Base-by-base conservation (phyloP, 352 stramenopile species). In the Chloridella minuta region DNA sequence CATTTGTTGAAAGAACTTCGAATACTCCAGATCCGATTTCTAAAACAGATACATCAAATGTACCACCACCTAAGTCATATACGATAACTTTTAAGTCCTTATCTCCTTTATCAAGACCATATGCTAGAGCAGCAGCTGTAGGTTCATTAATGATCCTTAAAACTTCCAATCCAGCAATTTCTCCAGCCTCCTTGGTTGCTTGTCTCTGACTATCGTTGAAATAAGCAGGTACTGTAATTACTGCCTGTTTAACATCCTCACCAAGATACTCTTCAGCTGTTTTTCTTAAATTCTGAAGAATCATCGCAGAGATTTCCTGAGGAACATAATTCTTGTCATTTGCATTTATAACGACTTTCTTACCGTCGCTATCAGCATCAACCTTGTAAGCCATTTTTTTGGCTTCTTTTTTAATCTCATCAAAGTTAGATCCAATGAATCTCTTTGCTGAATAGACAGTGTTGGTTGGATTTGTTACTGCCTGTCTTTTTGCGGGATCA, bases 401-500 rank as follows among this genome's bases (percentile, higher is more conserved):
- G n/a, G n/a, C n/a, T n/a, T n/a, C n/a, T 93, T 92, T 86, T 97
- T 92, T n/a, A n/a, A n/a, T n/a, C 89, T 98, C 95, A 25, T 91
- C 87, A 89, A 93, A 98, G 66, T 91, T 92, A 87, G 94, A 92
- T 86, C 97, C 97, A 87, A 99, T 99, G 27, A 99, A 91, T 89
- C 97, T 95, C 93, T 99, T 99, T 86, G 98, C 95, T 89, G 99
- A 96, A 89, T 98, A 99, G 80, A 99, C 89, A 87, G 97, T 99
- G 89, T 98, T 98, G 89, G 97, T 91, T 16, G 97, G 95, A 91
- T 99, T 98, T 89, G 97, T 96, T 21, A 95, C 97, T 28, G 94
- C 96, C 90, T 99, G 94, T 90, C 98, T 98, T 93, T 99, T 99
- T 87, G 97, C 97, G 23, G 94, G 94, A 89, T 98, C 94, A 86